Evolutionary conservation across 1,284 basidiomycete species (phyloP).

Genomic region (Xerocomus subilludens): DNA sequence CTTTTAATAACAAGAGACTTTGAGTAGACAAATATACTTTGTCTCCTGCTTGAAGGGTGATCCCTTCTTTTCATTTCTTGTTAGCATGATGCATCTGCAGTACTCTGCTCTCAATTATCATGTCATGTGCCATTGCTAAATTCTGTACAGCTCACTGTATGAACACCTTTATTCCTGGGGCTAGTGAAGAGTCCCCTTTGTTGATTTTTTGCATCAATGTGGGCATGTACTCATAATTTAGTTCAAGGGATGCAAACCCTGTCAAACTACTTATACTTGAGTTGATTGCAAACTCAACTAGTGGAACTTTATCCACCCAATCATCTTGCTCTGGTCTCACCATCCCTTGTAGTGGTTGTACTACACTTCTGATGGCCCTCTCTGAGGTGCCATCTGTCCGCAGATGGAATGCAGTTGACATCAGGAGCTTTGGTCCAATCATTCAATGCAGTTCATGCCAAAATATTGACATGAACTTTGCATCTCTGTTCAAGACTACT

Average conservation of each 20-base stretch:
- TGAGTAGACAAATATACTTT: neutral
- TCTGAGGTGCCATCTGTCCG: slow-evolving; percentile 54
- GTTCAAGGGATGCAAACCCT: neutral
- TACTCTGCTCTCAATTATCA: neutral
- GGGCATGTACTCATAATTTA: neutral
- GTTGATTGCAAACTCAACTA: neutral
- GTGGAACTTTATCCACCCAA: neutral
- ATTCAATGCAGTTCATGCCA: slow-evolving; percentile 14
- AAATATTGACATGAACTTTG: slow-evolving; percentile 22
- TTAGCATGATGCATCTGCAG: neutral
- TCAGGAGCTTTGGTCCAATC: slow-evolving; percentile 40
- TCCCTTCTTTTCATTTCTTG: neutral
- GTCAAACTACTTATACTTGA: neutral
- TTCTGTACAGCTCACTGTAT: neutral
- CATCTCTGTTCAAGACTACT: neutral
- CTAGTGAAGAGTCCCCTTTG: neutral
- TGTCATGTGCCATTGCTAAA: neutral
- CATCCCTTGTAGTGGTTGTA: neutral
- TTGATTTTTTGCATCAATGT: neutral
- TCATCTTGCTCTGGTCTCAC: neutral
- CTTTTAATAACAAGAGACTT: neutral
- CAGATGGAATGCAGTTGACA: slow-evolving; percentile 56
- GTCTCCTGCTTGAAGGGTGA: neutral
- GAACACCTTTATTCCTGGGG: neutral
- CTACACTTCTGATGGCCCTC: slow-evolving; percentile 35